Conservation (phyloP, 2,329 filamentous ascomycete species). For the Sarocladium kiliense region DNA sequence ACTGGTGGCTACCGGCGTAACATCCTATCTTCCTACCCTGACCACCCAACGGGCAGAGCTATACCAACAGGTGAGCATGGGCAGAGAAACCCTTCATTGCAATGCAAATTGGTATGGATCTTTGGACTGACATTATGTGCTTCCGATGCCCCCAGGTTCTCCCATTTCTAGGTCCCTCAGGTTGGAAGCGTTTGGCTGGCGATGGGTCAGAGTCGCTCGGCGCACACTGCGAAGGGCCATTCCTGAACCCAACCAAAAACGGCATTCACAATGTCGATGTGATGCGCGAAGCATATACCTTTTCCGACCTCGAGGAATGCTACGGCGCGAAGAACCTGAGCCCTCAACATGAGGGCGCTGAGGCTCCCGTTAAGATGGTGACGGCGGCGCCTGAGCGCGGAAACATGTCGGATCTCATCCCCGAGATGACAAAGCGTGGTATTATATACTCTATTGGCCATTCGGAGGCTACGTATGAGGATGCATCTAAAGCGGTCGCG, state of each 20-base stretch:
- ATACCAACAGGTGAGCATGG: conserved; percentile 72
- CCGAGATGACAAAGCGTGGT: conserved; percentile 55
- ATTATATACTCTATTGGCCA: conserved; percentile 82
- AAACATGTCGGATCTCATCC: conserved; percentile 63
- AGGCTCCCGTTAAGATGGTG: conserved; percentile 64
- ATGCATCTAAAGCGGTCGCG: conserved; percentile 66
- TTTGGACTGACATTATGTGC: conserved; percentile 6
- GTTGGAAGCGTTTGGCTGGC: conserved; percentile 48
- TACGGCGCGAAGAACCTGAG: conserved; percentile 69
- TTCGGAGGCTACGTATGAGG: conserved; percentile 80
- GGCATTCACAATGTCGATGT: conserved; percentile 77
- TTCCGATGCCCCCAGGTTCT: conserved; percentile 48
- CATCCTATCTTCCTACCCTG: conserved; percentile 80
- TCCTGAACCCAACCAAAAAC: conserved; percentile 77
- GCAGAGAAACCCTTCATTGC: neutral
- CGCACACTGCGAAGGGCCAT: conserved; percentile 87
- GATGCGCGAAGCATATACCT: conserved; percentile 57
- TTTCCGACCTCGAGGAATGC: conserved; percentile 62
- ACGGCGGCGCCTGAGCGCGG: conserved; percentile 82
- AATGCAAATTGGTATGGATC: neutral
- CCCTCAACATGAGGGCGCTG: conserved; percentile 26
- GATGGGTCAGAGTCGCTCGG: conserved; percentile 83
- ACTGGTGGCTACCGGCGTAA: conserved; percentile 76
- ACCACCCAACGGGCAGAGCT: conserved; percentile 76
- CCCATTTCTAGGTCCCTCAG: conserved; percentile 71